Evolutionary conservation across 2,329 filamentous ascomycete species (phyloP), one percentile per base, ranked within the genome.

Genomic region (Paracoccidioides lutzii): DNA sequence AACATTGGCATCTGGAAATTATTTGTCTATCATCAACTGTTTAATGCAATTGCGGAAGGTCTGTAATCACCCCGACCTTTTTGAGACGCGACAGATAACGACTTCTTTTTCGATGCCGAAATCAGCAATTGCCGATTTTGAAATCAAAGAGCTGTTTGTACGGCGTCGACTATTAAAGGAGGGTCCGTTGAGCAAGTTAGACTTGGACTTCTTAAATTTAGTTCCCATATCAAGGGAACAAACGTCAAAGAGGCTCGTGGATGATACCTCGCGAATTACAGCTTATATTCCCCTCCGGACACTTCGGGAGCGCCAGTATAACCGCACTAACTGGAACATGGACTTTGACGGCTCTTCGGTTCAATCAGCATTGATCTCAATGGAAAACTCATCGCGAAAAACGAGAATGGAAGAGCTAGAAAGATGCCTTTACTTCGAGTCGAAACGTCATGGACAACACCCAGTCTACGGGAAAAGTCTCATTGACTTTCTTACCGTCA

Each of bases 11-110:
- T 94, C 88, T 1, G 93, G 93, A 33, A 98, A 97, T 65, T 96
- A 96, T 68, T 82, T 98, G 60, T 95, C 90, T 15, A 96, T 98
- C 68, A 97, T 97, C 72, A 95, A 96, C 68, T 97, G 94, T 70
- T 75, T 98, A 53, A 95, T 98, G 90, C 93, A 95, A 67, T 77
- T 98, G 54, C 84, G 93, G 51, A 96, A 97, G 69, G 94, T 98
- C 53, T 98, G 93, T 78, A 98, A 98, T 63, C 93, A 98, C 66
- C 94, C 93, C 0, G 93, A 98, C 71, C 78, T 98, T 7, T 98
- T 98, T 65, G 87, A 97, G 62, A 95, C 95, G 57, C 83, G 93
- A 14, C 90, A 90, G 0, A 97, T 98, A 64, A 93, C 95, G 72
- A 98, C 91, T 0, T 97, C 93, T 0, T 95, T 96, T 69, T 88